Evolutionary conservation across 2,329 filamentous ascomycete species (phyloP), one percentile per base, ranked within the genome.

Genomic region (Dichotomopilus funicola): DNA sequence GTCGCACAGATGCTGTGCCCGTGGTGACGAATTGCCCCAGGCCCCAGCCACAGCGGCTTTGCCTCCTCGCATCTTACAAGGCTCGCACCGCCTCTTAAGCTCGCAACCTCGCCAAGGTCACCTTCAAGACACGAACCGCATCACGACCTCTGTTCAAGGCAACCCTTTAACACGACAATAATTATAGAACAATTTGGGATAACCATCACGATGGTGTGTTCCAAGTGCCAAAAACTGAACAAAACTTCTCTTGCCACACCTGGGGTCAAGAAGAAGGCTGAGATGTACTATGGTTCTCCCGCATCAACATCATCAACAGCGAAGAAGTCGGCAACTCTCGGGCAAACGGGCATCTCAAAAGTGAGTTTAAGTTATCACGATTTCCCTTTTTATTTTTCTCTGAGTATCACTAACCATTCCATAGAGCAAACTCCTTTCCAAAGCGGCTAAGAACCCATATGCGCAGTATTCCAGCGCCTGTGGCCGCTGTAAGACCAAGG

Each of bases 361-460:
- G 81, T 80, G 67, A 9, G 61, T 50, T 2, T 27, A 27, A 27
- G 19, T 27, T 27, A 27, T 27, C 19, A 27, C 19, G 19, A 27
- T 27, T 27, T 27, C 19, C 19, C 19, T 27, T 27, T 27, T 27
- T 27, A 27, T 27, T 27, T 27, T 27, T 27, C 19, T 27, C 19
- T 3, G 36, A 11, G 8, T 12, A 31, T 42, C 7, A n/a, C 44
- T 57, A 6, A 34, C 48, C 51, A 33, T 53, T 19, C 5, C 6
- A 7, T 54, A 83, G 81, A 85, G 79, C 69, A 86, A 87, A 67
- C 73, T 86, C 4, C 71, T 85, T 36, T 85, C 81, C 55, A 80
- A 83, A 61, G 76, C 78, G 47, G 83, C 83, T 36, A 83, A 85
- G 69, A 86, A 86, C 60, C 83, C 83, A 0, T 86, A 84, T 62